Base-by-base conservation (phyloP, 2,329 filamentous ascomycete genomes). In the Hypoxylon sp. region DNA sequence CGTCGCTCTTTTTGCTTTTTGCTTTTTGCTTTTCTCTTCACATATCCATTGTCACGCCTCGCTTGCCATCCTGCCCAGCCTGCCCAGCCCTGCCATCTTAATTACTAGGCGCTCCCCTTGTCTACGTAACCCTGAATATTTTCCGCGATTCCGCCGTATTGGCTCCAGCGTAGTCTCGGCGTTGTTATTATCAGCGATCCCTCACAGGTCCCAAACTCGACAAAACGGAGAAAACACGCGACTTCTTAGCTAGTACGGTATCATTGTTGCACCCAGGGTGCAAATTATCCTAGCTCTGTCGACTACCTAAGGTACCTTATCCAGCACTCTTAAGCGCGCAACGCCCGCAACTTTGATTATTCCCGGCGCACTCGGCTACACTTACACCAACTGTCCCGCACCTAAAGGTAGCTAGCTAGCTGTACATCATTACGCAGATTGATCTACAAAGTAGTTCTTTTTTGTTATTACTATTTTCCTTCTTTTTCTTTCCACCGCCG, bases 171-270 rank as follows among this genome's bases (percentile, higher is more conserved):
- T 56, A 43, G 50, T 57, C 54, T 62, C 48, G 57, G 61, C 48
- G 41, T 59, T 67, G 57, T 59, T 64, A 62, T 62, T 67, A 64
- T 59, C 47, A 59, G 61, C 58, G 60, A 64, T 43, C 54, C 47
- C 24, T 37, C 30, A 57, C 50, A 54, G 39, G 26, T 55, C 47
- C 44, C 30, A 57, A 53, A 51, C 32, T 39, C 59, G 41, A 59
- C 58, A 49, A 59, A 34, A 26, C 28, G 11, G 28, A 15, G 20
- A 56, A 46, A 56, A 46, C 44, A 62, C 57, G 55, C 59, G 44
- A 50, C 34, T 63, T 63, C 56, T 47, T 46, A 6, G 26, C 37
- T 34, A 6, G 17, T 4, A 43, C 30, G 26, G 57, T 51, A 47
- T 47, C 26, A 51, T 51, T 46, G 44, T 58, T n/a, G n/a, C n/a